Evolutionary conservation across 2,329 filamentous ascomycete species (phyloP), one percentile per base, ranked within the genome.

Genomic region (Capronia epimyces): DNA sequence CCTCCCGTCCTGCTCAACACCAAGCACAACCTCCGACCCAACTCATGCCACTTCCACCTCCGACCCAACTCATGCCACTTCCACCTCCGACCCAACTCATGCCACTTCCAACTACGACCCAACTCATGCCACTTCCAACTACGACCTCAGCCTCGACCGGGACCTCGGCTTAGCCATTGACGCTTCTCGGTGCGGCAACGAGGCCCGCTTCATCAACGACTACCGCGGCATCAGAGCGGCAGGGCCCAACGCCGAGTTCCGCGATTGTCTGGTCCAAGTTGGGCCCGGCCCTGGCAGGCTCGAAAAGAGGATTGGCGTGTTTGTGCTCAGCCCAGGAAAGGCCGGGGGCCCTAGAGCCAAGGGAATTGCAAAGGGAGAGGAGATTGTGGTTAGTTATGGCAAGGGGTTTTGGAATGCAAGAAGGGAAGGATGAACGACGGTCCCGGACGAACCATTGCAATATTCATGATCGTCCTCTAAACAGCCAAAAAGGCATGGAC

Each of bases 381-480:
- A 79, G 63, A 71, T 79, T 37, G 64, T 77, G 22, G 67, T 79
- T n/a, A 75, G 69, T 57, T 79, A 79, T 59, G 76, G 75, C 24
- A 77, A 77, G 59, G 73, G 72, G 0, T 76, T 75, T 49, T 76
- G 73, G 73, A 54, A 40, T 24, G 53, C 56, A 2, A 49, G 58
- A 43, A 47, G 45, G 31, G 39, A 41, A 25, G 39, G 16, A 7
- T 46, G 29, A 32, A 46, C 2, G 10, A 12, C 29, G 20, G 15
- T 8, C 13, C 20, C n/a, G 21, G 22, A 27, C 25, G n/a, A n/a
- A n/a, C n/a, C n/a, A n/a, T n/a, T n/a, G n/a, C n/a, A n/a, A n/a
- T n/a, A n/a, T n/a, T n/a, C n/a, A n/a, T n/a, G n/a, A n/a, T n/a
- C n/a, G n/a, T n/a, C n/a, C n/a, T n/a, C n/a, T n/a, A n/a, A n/a